Evolutionary conservation across 148 eudicot genomes (phyloP).

Genomic region (Rhododendron ferrugineum): DNA sequence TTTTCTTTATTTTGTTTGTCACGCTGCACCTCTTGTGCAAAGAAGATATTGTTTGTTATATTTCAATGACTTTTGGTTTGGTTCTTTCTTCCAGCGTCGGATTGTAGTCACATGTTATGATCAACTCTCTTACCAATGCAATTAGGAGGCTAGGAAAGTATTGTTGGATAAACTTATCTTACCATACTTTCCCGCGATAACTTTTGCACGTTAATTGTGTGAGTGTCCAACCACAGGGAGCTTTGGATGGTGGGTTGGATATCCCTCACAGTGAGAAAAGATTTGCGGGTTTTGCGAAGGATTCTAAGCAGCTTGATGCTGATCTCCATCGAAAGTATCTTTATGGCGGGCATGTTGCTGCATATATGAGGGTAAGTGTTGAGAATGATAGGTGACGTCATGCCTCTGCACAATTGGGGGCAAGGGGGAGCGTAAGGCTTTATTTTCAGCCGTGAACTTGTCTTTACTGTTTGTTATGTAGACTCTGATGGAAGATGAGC

Average conservation of each 20-base stretch:
- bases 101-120: neutral
- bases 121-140: neutral
- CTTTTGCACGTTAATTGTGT: neutral
- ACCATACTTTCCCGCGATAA: neutral
- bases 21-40: neutral
- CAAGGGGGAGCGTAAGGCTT: neutral
- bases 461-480: conserved; percentile 3
- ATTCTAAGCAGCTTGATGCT: conserved; percentile 60
- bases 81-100: neutral
- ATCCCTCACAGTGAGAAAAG: conserved; percentile 86
- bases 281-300: conserved; percentile 73
- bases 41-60: neutral
- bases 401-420: neutral
- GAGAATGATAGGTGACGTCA: neutral
- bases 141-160: neutral
- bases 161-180: neutral
- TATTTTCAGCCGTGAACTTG: neutral
- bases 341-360: conserved; percentile 78
- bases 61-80: neutral
- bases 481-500: conserved; percentile 77
- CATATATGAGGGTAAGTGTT: conserved; percentile 57
- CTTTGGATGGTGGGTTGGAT: conserved; percentile 78
- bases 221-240: conserved; percentile 40
- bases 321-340: conserved; percentile 72
- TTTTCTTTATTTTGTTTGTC: neutral